A percentile compares a stretch with the other conserved stretches of the same genome.
Evolutionary conservation across 2,329 filamentous ascomycete species (phyloP).

Genomic region (Ophiosphaerella herpotricha): DNA sequence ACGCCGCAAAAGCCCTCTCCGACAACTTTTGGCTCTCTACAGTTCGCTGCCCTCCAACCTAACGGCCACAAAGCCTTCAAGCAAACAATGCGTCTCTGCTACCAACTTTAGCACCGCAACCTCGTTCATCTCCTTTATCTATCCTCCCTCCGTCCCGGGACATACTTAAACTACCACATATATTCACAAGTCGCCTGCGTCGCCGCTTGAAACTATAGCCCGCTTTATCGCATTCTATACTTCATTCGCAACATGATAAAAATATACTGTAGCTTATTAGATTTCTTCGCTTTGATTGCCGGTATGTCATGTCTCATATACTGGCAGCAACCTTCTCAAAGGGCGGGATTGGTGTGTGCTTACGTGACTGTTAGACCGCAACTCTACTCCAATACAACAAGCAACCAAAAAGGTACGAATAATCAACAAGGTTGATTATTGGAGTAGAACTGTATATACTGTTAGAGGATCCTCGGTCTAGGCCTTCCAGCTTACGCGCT

Average conservation of each 20-base stretch:
- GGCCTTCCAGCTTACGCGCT: too few species aligned
- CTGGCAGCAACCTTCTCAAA: too few species aligned
- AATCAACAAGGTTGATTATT: too few species aligned
- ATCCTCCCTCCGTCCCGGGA: conserved; percentile 18
- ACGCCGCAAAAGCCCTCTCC: conserved; percentile 12
- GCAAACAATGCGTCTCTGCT: conserved; percentile 11
- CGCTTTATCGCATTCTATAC: conserved; percentile 16
- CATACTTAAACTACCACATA: conserved; percentile 1
- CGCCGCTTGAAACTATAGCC: conserved; percentile 16
- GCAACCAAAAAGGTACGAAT: too few species aligned
- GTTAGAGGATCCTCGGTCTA: too few species aligned
- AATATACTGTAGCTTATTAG: conserved; percentile 15
- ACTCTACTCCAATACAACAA: too few species aligned
- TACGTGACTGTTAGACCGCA: too few species aligned
- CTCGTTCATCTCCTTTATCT: conserved; percentile 22
- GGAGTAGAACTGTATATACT: too few species aligned
- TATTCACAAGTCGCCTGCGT: conserved; percentile 14
- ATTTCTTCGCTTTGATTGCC: conserved; percentile 28
- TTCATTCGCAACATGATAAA: conserved; percentile 7
- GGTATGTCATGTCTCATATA: conserved; percentile 6
- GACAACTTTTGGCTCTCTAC: conserved; percentile 3
- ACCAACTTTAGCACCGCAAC: conserved; percentile 22
- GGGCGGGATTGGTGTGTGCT: too few species aligned
- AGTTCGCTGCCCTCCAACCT: conserved; percentile 1
- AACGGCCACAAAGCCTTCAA: conserved; percentile 9